These are phyloP conservation scores for Trichoderma sp. DNA, from an alignment of 2,329 filamentous ascomycete genomes.

Conservation along the genomic window DNA sequence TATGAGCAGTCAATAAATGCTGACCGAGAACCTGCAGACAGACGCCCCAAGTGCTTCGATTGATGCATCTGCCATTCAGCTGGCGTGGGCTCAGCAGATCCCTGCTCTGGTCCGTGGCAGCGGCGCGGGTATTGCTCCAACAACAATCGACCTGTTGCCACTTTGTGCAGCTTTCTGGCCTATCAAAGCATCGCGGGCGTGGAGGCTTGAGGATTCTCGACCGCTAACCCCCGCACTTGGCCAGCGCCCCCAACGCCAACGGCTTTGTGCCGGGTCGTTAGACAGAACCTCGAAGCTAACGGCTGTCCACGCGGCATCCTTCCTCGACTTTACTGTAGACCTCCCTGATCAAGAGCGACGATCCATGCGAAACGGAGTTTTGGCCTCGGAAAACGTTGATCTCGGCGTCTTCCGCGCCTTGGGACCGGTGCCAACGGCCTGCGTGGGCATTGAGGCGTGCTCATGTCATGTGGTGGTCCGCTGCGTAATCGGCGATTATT, in stretches of 20 bases:
- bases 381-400: not conserved
- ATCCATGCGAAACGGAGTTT: conserved; percentile 13
- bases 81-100: conserved; percentile 4
- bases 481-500: conserved; percentile 1
- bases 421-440: not conserved
- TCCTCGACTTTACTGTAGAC: not conserved
- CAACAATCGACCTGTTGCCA: not conserved
- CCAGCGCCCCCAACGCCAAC: conserved; percentile 4
- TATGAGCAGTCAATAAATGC: not conserved
- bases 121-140: not conserved
- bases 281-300: not conserved
- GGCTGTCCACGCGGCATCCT: conserved; percentile 15
- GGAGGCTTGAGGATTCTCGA: conserved; percentile 13
- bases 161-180: not conserved
- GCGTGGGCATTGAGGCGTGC: not conserved
- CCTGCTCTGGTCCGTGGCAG: not conserved
- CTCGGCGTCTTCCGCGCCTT: conserved; percentile 1
- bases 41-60: not conserved
- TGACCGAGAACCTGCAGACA: not conserved
- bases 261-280: conserved; percentile 1
- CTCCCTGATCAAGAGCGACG: conserved; percentile 13
- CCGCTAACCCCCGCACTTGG: conserved; percentile 19
- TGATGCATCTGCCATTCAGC: not conserved
- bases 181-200: not conserved
- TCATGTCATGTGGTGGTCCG: not conserved